Evolutionary conservation across 208 protist genomes (phyloP), one percentile per base, ranked within the genome.

Genomic region (Phytomonas sp.): DNA sequence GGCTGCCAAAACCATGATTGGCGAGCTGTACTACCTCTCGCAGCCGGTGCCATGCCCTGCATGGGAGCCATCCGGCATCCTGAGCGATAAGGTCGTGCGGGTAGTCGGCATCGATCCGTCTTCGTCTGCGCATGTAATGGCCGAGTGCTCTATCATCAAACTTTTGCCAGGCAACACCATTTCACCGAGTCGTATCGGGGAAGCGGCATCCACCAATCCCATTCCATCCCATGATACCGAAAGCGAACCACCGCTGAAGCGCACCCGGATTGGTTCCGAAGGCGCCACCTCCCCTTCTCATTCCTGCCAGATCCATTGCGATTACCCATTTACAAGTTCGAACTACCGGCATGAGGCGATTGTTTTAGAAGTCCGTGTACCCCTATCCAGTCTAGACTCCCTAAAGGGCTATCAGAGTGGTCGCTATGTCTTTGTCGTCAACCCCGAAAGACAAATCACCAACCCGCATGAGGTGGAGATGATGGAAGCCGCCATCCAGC

Each of bases 1-100:
- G 12, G 63, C 64, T 4, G 77, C 80, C 4, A 60, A 61, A 32
- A 68, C 73, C 52, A 83, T 91, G 75, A 75, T 94, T 16, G 78
- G 88, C 29, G 65, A 74, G n/a, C 49, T 45, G 29, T 90, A 77
- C 40, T 94, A 94, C 66, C 79, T 94, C 29, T 61, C 84, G 0
- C 65, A 86, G 37, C 84, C 86, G 23, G 77, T 90, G 0, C 72
- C 84, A 2, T 92, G 77, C 66, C 82, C 75, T 8, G 67, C 64
- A n/a, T 34, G 31, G 30, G 60, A 63, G 10, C 30, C 60, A 23
- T 36, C 60, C 29, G 70, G 60, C 10, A 59, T 63, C 16, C 61
- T 94, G 29, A 83, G 78, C 11, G 89, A 94, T 76, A 87, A 86
- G 63, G 76, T 92, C 60, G 89, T 94, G 8, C 66, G 70, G 12